A percentile compares a stretch with the other conserved stretches of the same genome.
phyloP scores from a whole-genome alignment of 441 rosid genomes.

The Iberis amara region DNA sequence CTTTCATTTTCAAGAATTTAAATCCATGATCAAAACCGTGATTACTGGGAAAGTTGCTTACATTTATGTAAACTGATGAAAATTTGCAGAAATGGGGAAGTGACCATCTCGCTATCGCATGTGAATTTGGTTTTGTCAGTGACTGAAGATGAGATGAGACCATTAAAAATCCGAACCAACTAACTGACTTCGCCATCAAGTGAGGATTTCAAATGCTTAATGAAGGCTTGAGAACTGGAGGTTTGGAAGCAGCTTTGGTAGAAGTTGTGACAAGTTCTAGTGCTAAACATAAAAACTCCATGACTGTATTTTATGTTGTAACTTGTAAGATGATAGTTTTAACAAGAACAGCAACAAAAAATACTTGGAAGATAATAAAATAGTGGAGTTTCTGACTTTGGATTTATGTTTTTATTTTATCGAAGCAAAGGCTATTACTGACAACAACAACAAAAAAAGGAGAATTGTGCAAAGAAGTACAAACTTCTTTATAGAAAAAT shows the following conservation, averaged over 20 bases:
- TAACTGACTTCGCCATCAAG: conserved; percentile 4
- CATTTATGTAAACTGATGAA: neutral
- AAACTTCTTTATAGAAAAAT: too few species aligned
- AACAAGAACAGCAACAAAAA: too few species aligned
- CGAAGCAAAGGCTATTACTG: too few species aligned
- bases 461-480: too few species aligned
- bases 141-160: conserved; percentile 17
- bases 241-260: conserved; percentile 7
- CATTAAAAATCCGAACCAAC: neutral
- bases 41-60: neutral
- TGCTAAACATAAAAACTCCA: neutral
- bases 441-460: too few species aligned
- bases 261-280: conserved; percentile 12
- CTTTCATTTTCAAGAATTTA: neutral
- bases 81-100: conserved; percentile 84
- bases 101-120: conserved; percentile 90
- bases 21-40: neutral
- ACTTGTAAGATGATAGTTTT: too few species aligned
- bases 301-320: neutral
- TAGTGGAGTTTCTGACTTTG: too few species aligned
- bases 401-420: too few species aligned
- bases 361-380: too few species aligned
- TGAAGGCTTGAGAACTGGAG: conserved; percentile 10
- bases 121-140: conserved; percentile 68
- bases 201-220: neutral